phyloP scores from a whole-genome alignment of 192 early-diverging fungal genomes.

The Gonapodya sp. region DNA sequence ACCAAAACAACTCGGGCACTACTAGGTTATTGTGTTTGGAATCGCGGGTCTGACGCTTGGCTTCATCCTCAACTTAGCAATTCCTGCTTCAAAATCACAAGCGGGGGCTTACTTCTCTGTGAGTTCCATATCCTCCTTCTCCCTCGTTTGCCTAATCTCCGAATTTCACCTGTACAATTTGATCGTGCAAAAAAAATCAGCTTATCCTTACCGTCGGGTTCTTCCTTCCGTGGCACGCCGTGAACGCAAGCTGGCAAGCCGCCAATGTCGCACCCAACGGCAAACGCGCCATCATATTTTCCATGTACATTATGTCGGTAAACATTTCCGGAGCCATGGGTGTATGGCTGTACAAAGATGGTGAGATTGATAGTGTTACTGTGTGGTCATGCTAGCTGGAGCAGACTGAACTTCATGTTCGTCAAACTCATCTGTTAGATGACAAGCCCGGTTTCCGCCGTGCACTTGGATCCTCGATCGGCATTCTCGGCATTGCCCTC shows the following conservation, averaged over 20 bases:
- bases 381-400: no score
- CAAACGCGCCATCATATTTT: slow-evolving; percentile 27
- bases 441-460: slow-evolving; percentile 39
- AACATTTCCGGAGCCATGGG: slow-evolving; percentile 26
- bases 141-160: slow-evolving; percentile 18
- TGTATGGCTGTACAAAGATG: slow-evolving; percentile 22
- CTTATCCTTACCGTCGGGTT: neutral
- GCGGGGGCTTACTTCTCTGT: slow-evolving; percentile 17
- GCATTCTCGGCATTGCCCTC: slow-evolving; percentile 21
- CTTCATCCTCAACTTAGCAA: slow-evolving; percentile 22
- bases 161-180: slow-evolving; percentile 24
- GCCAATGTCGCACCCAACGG: slow-evolving; percentile 26
- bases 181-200: slow-evolving; percentile 27
- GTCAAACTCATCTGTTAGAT: no score
- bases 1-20: slow-evolving; percentile 14
- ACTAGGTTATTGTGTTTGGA: slow-evolving; percentile 29
- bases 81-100: slow-evolving; percentile 22
- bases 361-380: no score
- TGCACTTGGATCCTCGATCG: slow-evolving; percentile 39
- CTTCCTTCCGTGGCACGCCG: neutral
- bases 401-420: no score
- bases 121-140: no score
- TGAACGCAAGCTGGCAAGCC: slow-evolving; percentile 28
- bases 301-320: slow-evolving; percentile 37
- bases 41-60: slow-evolving; percentile 25